Evolutionary conservation across 257 asterid species (phyloP), one percentile per base, ranked within the genome.

Genomic region (Misopates orontium): DNA sequence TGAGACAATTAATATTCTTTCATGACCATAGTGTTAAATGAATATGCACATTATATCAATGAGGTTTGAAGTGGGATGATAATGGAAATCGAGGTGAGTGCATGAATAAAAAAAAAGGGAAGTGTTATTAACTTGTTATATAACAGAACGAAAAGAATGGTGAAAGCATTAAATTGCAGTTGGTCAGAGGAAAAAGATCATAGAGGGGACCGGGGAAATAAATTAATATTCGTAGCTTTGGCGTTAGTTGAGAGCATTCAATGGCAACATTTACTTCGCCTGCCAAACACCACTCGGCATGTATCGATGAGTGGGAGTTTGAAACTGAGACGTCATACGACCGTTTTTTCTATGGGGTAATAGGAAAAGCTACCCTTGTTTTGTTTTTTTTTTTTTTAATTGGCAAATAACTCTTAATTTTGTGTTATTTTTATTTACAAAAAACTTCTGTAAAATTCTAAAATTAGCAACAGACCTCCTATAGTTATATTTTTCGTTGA

Each of bases 171-270:
- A 56, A 57, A 49, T 28, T 28, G 54, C 50, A 60, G 67, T 47
- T 72, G 60, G 66, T 74, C 54, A 47, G 58, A 56, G 56, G 60
- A 45, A 10, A 3, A 10, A 10, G 11, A 10, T 7, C 9, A 42
- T 42, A 42, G 13, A 42, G 62, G 54, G 51, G 71, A 57, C n/a
- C n/a, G 80, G 85, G 82, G 69, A 36, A 58, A 10, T 13, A 77
- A 62, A 77, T 68, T 79, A 70, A 79, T 77, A 75, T 75, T 73
- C 40, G 19, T 19, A 53, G 41, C 73, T 80, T 71, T 63, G 32
- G 77, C 23, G 83, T 54, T n/a, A 0, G 89, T 78, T 80, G 89
- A 48, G 79, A 63, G 77, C 76, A 78, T 80, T 83, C 50, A 83
- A 82, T 77, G 77, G 53, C 28, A 68, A 44, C 68, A 66, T 69